Percentiles rank a stretch among this genome's conserved stretches.
These are phyloP conservation scores for Talaromyces adpressus DNA, from an alignment of 495 filamentous ascomycete species.

Conservation along the genomic window DNA sequence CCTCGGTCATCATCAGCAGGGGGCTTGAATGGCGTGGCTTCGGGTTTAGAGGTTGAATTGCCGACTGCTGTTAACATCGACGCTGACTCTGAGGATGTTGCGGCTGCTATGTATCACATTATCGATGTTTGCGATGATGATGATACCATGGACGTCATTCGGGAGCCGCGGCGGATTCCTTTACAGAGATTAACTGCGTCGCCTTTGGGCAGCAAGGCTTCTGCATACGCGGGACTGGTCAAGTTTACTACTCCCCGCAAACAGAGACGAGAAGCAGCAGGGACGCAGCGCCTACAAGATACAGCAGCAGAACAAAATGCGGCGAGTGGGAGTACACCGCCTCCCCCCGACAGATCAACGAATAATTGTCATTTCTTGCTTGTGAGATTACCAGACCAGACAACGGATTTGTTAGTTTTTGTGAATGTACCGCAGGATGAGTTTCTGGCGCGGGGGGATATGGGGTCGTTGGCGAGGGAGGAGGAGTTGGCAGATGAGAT, in stretches of 20 bases:
- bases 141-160: constrained; percentile 51
- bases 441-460: constrained; percentile 40
- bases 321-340: neutral
- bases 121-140: constrained; percentile 63
- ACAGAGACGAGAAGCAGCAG: constrained; percentile 4
- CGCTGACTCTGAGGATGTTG: constrained; percentile 47
- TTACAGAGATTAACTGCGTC: constrained; percentile 24
- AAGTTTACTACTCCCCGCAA: constrained; percentile 20
- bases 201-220: constrained; percentile 8
- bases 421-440: constrained; percentile 85
- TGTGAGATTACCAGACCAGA: constrained; percentile 63
- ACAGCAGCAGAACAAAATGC: neutral
- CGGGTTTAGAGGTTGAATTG: constrained; percentile 11
- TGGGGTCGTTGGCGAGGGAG: constrained; percentile 39
- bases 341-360: constrained; percentile 15
- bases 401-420: constrained; percentile 80
- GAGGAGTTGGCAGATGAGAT: constrained; percentile 58
- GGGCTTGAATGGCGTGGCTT: constrained; percentile 20
- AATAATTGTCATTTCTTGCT: constrained; percentile 40
- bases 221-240: constrained; percentile 26
- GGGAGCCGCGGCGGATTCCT: constrained; percentile 21
- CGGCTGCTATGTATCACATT: constrained; percentile 64
- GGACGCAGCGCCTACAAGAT: neutral
- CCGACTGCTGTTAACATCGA: constrained; percentile 20
- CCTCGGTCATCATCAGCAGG: constrained; percentile 13